Evolutionary conservation across 176 grass and related monocot genomes (phyloP), one percentile per base, ranked within the genome.

Genomic region (Elaeis guineensis): DNA sequence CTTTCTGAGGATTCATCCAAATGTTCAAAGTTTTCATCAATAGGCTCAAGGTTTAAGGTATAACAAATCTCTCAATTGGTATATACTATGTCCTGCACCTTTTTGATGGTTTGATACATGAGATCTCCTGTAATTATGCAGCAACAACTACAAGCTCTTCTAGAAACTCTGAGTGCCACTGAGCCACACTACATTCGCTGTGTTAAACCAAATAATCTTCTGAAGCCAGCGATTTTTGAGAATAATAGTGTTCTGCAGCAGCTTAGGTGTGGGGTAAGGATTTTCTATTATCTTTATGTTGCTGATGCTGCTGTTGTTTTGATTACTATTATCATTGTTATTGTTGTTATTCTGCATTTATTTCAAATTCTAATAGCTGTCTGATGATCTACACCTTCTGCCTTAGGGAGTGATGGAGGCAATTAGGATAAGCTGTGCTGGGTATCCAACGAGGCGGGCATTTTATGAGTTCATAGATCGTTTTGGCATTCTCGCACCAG

Each of bases 121-220:
- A 44, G 35, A 44, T 44, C 35, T 44, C 9, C 35, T 44, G 11
- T 65, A 63, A 49, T 28, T 21, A 16, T 84, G 70, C 81, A 97
- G 92, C 92, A 91, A 97, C 92, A 97, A 97, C 71, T 97, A 52
- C 83, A 91, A 80, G 71, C 87, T 72, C 73, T 97, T 53, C 78
- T 97, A 72, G 92, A 97, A 78, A 97, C 87, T 39, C 69, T 97
- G 62, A 97, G 84, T 79, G 50, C 81, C 63, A 97, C 92, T 55
- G 92, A 97, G 72, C 93, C 93, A 11, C 93, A 98, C 76, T 98
- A 98, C 65, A 92, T 98, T 74, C 87, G 93, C 19, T 97, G 92
- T 85, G 87, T 97, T 59, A 97, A 97, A 72, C 92, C 92, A 19
- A 97, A 97, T 57, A 97, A 78, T 88, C 78, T 91, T 49, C 78